Conservation (phyloP, 768 basidiomycete species). For the Tricholomella constricta region DNA sequence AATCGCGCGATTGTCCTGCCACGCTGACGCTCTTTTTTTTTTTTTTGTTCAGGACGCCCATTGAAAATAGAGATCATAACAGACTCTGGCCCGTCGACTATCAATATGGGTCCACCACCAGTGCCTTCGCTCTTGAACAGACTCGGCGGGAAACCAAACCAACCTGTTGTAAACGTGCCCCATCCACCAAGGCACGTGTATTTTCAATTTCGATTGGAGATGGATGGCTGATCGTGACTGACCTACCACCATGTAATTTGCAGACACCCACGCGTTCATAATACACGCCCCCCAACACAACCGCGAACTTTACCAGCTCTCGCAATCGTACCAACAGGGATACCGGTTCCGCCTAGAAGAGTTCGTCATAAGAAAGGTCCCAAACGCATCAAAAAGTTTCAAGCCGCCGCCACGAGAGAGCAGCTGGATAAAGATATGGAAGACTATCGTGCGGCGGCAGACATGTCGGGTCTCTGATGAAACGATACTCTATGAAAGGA, state of each 20-base stretch:
- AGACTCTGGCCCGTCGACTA: constrained; percentile 39
- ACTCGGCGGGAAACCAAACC: constrained; percentile 17
- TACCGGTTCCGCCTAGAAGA: constrained; percentile 37
- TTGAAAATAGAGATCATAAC: constrained; percentile 67
- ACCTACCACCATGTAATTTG: not conserved
- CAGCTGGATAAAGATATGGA: constrained; percentile 84
- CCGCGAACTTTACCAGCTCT: constrained; percentile 25
- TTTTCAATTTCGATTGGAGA: not conserved
- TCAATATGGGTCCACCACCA: constrained; percentile 22
- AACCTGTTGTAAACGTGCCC: constrained; percentile 10
- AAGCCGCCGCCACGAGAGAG: constrained; percentile 40
- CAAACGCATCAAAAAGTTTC: constrained; percentile 64
- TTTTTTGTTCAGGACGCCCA: constrained; percentile 50
- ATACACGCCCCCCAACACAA: not conserved
- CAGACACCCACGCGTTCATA: constrained; percentile 13
- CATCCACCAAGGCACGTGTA: constrained; percentile 19
- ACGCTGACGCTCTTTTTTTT: not conserved
- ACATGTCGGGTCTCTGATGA: constrained; percentile 15
- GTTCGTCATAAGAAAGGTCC: constrained; percentile 71
- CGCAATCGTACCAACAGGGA: constrained; percentile 19
- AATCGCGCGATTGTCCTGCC: not conserved
- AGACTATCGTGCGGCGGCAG: constrained; percentile 60
- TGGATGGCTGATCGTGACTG: not conserved
- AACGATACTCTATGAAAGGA: not conserved
- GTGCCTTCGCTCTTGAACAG: constrained; percentile 32